Percentiles rank a stretch among this genome's conserved stretches.
These are phyloP conservation scores for Solanum sitiens DNA, from an alignment of 257 asterid species.

Conservation along the genomic window DNA sequence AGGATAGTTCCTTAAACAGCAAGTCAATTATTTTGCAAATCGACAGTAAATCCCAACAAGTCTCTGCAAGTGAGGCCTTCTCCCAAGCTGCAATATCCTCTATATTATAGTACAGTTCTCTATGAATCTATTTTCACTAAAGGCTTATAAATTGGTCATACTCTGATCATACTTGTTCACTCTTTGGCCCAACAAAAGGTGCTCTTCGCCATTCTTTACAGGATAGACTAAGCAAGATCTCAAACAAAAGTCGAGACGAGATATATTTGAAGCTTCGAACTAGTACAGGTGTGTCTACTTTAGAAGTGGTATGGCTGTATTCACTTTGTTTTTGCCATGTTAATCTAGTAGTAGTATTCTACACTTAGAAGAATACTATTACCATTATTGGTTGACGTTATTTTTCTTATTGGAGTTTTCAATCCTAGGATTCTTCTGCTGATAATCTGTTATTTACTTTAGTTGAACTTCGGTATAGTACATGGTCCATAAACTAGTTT, in stretches of 20 bases:
- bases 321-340: neutral
- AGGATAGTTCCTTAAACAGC: conserved; percentile 61
- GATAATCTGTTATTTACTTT: neutral
- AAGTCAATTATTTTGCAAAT: conserved; percentile 45
- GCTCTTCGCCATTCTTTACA: conserved; percentile 59
- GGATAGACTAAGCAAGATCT: conserved; percentile 46
- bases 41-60: conserved; percentile 55
- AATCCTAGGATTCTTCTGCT: neutral
- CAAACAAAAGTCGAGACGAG: conserved; percentile 60
- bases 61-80: conserved; percentile 52
- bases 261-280: conserved; percentile 51
- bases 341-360: neutral
- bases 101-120: neutral
- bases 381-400: neutral
- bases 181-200: conserved; percentile 30
- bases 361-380: neutral
- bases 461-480: neutral
- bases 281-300: conserved; percentile 33
- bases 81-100: conserved; percentile 8
- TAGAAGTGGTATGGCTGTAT: neutral
- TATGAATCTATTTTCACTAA: neutral
- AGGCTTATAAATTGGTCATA: neutral
- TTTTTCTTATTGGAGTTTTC: neutral
- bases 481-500: neutral
- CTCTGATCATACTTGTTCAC: conserved; percentile 4